A percentile compares a stretch with the other conserved stretches of the same genome.
These are phyloP conservation scores for Bondarzewia mesenterica DNA, from an alignment of 1,284 basidiomycete genomes.

Conservation along the genomic window DNA sequence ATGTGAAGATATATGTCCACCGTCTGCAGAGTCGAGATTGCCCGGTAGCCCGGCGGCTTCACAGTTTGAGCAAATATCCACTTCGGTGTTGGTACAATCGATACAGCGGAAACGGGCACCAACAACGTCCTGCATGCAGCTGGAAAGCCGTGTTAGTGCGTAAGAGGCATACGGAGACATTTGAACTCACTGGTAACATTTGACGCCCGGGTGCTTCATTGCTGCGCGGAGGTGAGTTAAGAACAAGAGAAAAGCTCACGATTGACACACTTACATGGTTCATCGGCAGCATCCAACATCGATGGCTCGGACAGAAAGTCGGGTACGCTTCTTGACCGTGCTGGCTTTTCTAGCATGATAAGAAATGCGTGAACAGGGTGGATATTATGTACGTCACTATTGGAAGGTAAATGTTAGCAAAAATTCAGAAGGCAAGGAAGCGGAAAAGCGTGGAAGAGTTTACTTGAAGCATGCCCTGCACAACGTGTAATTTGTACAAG, in stretches of 20 bases:
- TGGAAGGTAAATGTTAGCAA: conserved; percentile 19
- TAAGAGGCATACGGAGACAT: background rate
- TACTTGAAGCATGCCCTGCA: conserved; percentile 79
- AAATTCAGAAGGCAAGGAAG: conserved; percentile 27
- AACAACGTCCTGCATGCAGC: conserved; percentile 82
- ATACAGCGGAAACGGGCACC: conserved; percentile 88
- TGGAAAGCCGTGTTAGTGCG: conserved; percentile 22
- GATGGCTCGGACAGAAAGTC: conserved; percentile 21
- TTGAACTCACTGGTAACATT: conserved; percentile 67
- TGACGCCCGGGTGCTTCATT: conserved; percentile 63
- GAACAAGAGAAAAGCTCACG: too few relatives aligned
- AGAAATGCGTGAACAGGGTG: conserved; percentile 85
- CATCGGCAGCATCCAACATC: conserved; percentile 32
- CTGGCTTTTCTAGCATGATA: conserved; percentile 57
- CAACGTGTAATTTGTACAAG: conserved; percentile 71
- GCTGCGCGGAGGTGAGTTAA: conserved; percentile 30
- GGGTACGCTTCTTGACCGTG: conserved; percentile 32
- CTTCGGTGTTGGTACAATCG: conserved; percentile 54
- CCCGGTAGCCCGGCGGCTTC: conserved; percentile 79
- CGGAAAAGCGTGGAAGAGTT: conserved; percentile 10
- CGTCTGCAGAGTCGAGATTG: conserved; percentile 67
- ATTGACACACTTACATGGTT: conserved; percentile 54
- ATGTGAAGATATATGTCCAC: conserved; percentile 74
- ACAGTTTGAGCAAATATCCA: conserved; percentile 85
- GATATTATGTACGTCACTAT: conserved; percentile 63